Conservation (phyloP, 176 grass and related monocot species). For the Hordeum marinum region DNA sequence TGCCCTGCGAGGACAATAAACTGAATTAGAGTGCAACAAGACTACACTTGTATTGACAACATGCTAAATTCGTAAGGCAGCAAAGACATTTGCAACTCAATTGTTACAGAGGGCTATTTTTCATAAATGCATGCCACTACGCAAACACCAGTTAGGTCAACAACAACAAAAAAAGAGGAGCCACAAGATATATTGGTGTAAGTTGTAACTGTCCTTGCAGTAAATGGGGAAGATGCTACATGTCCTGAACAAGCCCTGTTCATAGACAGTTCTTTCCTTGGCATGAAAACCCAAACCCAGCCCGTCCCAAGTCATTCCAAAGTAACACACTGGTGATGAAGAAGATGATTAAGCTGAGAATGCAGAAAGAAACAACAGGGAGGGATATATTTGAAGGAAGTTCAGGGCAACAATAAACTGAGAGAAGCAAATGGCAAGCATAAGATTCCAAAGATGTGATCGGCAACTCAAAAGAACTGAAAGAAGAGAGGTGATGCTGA, state of each 20-base stretch:
- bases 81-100: background rate
- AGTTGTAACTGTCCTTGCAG: constrained; percentile 8
- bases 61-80: constrained; percentile 6
- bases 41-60: background rate
- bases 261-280: background rate
- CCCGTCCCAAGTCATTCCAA: background rate
- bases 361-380: background rate
- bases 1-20: constrained; percentile 66
- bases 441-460: background rate
- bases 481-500: background rate
- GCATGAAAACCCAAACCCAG: background rate
- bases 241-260: background rate
- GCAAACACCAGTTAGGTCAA: background rate
- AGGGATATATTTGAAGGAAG: background rate
- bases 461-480: background rate
- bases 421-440: background rate
- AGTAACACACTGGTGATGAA: background rate
- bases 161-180: background rate
- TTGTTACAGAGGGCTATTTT: background rate
- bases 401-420: background rate
- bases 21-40: constrained; percentile 11
- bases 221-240: constrained; percentile 21
- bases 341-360: background rate
- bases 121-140: background rate
- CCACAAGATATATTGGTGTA: background rate